A percentile compares a stretch with the other conserved stretches of the same genome.
These are phyloP conservation scores for Gomphus bonarii DNA, from an alignment of 1,284 basidiomycete genomes.

Conservation along the genomic window DNA sequence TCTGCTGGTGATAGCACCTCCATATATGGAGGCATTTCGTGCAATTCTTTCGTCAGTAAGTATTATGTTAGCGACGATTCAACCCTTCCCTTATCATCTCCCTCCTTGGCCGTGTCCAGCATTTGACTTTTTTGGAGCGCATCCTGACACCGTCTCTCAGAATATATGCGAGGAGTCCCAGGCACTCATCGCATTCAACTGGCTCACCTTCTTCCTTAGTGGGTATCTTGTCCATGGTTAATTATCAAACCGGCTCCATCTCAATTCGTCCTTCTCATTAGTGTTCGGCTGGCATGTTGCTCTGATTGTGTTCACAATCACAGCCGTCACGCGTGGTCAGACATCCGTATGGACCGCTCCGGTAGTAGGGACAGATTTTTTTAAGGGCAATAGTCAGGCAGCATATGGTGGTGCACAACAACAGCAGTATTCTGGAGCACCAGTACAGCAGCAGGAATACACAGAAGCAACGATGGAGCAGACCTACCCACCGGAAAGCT, in stretches of 20 bases:
- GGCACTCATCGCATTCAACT: slow-evolving; percentile 4
- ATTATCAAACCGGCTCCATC: neutral
- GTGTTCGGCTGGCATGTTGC: slow-evolving; percentile 11
- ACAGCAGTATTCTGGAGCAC: too few relatives aligned
- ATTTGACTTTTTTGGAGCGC: too few relatives aligned
- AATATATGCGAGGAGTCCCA: neutral
- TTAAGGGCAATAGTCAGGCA: neutral
- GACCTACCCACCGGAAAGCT: neutral
- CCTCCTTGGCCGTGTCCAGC: neutral
- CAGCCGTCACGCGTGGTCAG: slow-evolving; percentile 8
- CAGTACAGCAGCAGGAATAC: neutral
- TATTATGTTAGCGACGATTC: too few relatives aligned
- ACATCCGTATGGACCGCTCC: slow-evolving; percentile 1
- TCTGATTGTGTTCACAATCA: neutral
- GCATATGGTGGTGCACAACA: neutral
- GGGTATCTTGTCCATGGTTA: neutral
- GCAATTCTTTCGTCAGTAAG: too few relatives aligned
- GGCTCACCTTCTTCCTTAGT: slow-evolving; percentile 8
- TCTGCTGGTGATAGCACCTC: slow-evolving; percentile 23
- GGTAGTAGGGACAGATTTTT: slow-evolving; percentile 9
- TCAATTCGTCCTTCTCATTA: neutral
- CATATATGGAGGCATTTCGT: neutral
- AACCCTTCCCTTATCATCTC: too few relatives aligned
- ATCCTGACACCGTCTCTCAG: neutral
- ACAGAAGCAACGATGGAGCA: too few relatives aligned